A percentile compares a stretch with the other conserved stretches of the same genome.
phyloP scores from a whole-genome alignment of 768 basidiomycete genomes.

The Termitomyces sp. region DNA sequence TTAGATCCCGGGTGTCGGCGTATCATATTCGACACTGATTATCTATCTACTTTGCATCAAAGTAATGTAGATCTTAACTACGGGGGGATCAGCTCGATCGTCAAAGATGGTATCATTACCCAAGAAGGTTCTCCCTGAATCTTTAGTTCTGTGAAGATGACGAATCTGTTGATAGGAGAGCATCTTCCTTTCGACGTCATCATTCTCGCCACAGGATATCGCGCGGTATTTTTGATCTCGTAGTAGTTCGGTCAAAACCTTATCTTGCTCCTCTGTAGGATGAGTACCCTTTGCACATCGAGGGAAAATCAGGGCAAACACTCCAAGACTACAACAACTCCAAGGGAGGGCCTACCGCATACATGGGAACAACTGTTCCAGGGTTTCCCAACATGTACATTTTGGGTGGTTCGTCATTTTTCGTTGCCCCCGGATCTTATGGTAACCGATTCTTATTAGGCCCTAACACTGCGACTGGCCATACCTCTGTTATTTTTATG shows the following conservation, averaged over 20 bases:
- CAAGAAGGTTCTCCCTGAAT: slow-evolving; percentile 26
- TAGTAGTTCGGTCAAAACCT: not conserved
- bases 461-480: slow-evolving; percentile 41
- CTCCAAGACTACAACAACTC: slow-evolving; percentile 38
- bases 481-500: slow-evolving; percentile 40
- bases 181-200: slow-evolving; percentile 33
- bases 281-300: slow-evolving; percentile 27
- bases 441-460: slow-evolving; percentile 22
- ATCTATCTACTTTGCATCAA: slow-evolving; percentile 38
- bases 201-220: slow-evolving; percentile 37
- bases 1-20: slow-evolving; percentile 54
- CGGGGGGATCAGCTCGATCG: slow-evolving; percentile 35
- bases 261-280: slow-evolving; percentile 21
- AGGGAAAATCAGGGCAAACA: slow-evolving; percentile 25
- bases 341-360: slow-evolving; percentile 39
- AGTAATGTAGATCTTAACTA: slow-evolving; percentile 44
- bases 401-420: slow-evolving; percentile 28
- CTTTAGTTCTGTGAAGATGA: not conserved
- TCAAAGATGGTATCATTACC: slow-evolving; percentile 39
- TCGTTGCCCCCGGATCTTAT: not conserved
- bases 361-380: slow-evolving; percentile 39
- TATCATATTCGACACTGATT: slow-evolving; percentile 45
- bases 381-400: slow-evolving; percentile 45
- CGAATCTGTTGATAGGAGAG: slow-evolving; percentile 25
- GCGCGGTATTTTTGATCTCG: slow-evolving; percentile 17